Percentiles rank a stretch among this genome's conserved stretches.
Evolutionary conservation across 192 early-diverging fungal genomes (phyloP).

Genomic region (Coemansia sp.): DNA sequence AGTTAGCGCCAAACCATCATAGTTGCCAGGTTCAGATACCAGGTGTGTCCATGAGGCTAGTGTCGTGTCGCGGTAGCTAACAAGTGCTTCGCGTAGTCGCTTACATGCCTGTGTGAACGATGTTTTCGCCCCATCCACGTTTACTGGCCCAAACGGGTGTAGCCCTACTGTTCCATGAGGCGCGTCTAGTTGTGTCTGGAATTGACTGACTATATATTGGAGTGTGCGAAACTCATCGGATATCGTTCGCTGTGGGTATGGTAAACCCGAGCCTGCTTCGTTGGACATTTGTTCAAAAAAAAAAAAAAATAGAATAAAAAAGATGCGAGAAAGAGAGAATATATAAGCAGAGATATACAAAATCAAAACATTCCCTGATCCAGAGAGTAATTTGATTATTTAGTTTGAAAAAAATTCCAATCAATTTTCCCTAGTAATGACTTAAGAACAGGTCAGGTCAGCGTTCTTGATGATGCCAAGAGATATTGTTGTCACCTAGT

Average conservation of each 20-base stretch:
- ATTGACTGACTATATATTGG: conserved; percentile 32
- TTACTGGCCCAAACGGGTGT: conserved; percentile 49
- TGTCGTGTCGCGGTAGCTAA: conserved; percentile 38
- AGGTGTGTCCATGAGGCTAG: conserved; percentile 40
- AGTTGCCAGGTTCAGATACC: neutral
- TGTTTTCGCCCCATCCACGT: conserved; percentile 31
- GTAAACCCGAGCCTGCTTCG: conserved; percentile 4
- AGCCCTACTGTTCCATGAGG: conserved; percentile 33
- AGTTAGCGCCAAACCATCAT: conserved; percentile 8
- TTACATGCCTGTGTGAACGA: conserved; percentile 28
- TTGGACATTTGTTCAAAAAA: conserved; percentile 7
- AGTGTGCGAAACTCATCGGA: conserved; percentile 47
- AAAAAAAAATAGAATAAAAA: neutral
- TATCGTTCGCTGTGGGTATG: conserved; percentile 37
- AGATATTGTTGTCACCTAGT: no score
- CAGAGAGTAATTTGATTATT: neutral
- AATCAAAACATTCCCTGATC: conserved; percentile 11
- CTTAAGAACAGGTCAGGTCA: no score
- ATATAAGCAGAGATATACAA: conserved; percentile 2
- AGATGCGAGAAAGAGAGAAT: neutral
- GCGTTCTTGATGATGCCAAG: no score
- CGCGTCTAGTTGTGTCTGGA: conserved; percentile 39
- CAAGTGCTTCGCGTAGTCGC: conserved; percentile 33
- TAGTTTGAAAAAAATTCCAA: no score
- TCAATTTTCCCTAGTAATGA: no score